Percentiles rank a stretch among this genome's conserved stretches.
Evolutionary conservation across 345 rosid species (phyloP).

Genomic region (Carallia brachiata): DNA sequence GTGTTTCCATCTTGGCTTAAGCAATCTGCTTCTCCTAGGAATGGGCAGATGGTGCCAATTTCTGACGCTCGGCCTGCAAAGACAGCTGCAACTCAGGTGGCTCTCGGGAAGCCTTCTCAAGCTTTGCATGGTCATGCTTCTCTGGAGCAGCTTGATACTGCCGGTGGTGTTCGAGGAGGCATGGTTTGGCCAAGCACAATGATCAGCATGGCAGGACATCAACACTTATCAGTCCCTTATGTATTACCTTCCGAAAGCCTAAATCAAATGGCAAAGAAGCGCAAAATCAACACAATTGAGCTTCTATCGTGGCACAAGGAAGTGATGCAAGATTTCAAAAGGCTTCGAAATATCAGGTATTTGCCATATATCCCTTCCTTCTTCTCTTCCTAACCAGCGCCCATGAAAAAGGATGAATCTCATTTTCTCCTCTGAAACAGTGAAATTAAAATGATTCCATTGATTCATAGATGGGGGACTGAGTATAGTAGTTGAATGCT

Average conservation of each 20-base stretch:
- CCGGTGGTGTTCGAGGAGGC: conserved; percentile 34
- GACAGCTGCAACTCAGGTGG: conserved; percentile 36
- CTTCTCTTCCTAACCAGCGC: background rate
- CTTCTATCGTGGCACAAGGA: conserved; percentile 71
- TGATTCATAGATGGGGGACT: too few species aligned
- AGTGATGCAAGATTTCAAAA: conserved; percentile 38
- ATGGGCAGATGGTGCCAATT: conserved; percentile 48
- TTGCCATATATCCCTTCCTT: background rate
- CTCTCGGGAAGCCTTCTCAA: conserved; percentile 45
- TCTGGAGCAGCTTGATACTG: conserved; percentile 32
- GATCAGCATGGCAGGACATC: conserved; percentile 26
- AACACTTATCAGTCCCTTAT: conserved; percentile 35
- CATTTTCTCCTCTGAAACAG: too few species aligned
- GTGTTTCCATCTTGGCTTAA: conserved; percentile 55
- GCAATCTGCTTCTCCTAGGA: conserved; percentile 60
- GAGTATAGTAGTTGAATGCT: too few species aligned
- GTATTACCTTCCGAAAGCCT: conserved; percentile 33
- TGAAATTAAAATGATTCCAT: too few species aligned
- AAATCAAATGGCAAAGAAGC: conserved; percentile 43
- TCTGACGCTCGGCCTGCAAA: conserved; percentile 39
- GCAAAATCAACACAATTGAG: conserved; percentile 48
- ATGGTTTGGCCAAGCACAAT: conserved; percentile 25
- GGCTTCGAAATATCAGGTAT: conserved; percentile 64
- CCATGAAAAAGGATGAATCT: background rate
- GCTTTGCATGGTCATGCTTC: conserved; percentile 32